phyloP scores from a whole-genome alignment of 257 asterid genomes.

The Leonotis leonurus region DNA sequence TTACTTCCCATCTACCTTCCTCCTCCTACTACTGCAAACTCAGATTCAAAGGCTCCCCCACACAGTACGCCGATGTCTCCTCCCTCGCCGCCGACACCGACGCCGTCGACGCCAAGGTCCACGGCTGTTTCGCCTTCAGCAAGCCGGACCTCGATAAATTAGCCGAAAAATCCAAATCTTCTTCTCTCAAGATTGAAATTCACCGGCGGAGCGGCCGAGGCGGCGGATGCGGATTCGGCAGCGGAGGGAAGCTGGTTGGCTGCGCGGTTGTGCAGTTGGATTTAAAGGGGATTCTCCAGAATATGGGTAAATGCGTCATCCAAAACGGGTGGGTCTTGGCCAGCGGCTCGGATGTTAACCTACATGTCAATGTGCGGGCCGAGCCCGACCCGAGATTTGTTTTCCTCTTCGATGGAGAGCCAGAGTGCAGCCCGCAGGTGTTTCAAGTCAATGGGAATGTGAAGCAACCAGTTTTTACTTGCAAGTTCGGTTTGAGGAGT shows the following conservation, averaged over 20 bases:
- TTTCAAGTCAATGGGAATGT: conserved; percentile 92
- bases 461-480: conserved; percentile 81
- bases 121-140: conserved; percentile 52
- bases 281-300: conserved; percentile 49
- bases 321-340: conserved; percentile 78
- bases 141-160: conserved; percentile 56
- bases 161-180: conserved; percentile 29
- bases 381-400: conserved; percentile 97
- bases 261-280: conserved; percentile 51
- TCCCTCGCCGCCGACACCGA: conserved; percentile 28
- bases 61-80: conserved; percentile 46
- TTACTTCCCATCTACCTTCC: conserved; percentile 4
- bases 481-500: conserved; percentile 81
- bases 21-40: conserved; percentile 46
- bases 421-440: conserved; percentile 97
- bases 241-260: conserved; percentile 52
- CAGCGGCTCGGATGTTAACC: conserved; percentile 30
- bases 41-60: conserved; percentile 50
- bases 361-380: conserved; percentile 67
- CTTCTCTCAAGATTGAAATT: conserved; percentile 46
- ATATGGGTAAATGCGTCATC: conserved; percentile 30
- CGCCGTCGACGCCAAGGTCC: conserved; percentile 40
- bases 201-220: conserved; percentile 27
- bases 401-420: conserved; percentile 89
- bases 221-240: conserved; percentile 26